These are phyloP conservation scores for Penicillium steckii DNA, from an alignment of 495 filamentous ascomycete genomes.

Conservation along the genomic window DNA sequence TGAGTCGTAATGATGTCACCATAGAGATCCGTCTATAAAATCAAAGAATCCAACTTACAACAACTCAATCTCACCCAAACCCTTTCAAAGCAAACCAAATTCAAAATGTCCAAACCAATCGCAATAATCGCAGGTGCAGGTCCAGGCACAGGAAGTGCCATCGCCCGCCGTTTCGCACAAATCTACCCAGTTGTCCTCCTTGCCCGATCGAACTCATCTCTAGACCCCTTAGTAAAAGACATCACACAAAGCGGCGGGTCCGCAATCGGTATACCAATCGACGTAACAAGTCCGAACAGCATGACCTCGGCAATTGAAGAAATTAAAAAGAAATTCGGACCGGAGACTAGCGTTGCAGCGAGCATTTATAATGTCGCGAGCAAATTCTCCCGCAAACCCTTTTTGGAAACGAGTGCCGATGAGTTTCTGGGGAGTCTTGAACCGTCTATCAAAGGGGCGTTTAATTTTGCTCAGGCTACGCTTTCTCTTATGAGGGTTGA, in stretches of 20 bases:
- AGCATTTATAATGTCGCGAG: conserved; percentile 70
- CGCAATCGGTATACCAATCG: conserved; percentile 63
- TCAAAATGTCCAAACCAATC: conserved; percentile 12
- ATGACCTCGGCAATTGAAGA: conserved; percentile 54
- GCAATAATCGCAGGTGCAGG: conserved; percentile 64
- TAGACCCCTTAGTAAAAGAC: conserved; percentile 56
- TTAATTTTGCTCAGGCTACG: conserved; percentile 64
- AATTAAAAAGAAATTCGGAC: conserved; percentile 51
- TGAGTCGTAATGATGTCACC: no score
- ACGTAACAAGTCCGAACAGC: conserved; percentile 53
- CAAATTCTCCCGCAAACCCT: conserved; percentile 60
- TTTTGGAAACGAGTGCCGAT: conserved; percentile 57
- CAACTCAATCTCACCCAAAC: no score
- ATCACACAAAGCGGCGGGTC: conserved; percentile 61
- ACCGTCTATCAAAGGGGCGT: conserved; percentile 53
- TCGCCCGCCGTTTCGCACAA: conserved; percentile 60
- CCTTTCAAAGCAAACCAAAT: no score
- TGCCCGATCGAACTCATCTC: conserved; percentile 56
- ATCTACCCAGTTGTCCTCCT: conserved; percentile 67
- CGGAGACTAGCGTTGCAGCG: conserved; percentile 49
- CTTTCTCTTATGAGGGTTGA: conserved; percentile 60
- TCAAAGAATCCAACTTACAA: no score
- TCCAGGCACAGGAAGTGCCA: conserved; percentile 47
- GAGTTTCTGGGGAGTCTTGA: conserved; percentile 55
- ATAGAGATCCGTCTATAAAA: no score